These are phyloP conservation scores for Amylostereum areolatum DNA, from an alignment of 1,284 basidiomycete genomes.

Conservation along the genomic window DNA sequence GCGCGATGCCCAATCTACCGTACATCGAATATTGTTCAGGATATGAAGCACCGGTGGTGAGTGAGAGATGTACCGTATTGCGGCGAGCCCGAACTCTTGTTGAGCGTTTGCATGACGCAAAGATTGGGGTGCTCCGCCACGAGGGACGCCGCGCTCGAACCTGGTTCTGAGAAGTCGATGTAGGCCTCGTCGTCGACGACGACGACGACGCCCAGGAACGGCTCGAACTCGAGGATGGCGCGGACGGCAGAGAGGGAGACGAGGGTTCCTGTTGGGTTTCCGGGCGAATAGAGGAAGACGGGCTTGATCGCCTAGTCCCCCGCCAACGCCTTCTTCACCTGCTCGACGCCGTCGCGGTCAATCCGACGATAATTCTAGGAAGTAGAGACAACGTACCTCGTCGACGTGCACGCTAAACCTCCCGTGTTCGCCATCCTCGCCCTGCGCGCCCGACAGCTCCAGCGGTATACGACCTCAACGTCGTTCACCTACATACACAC, in stretches of 20 bases:
- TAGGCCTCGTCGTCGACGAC: conserved; percentile 99
- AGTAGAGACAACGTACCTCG: conserved; percentile 45
- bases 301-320: conserved; percentile 80
- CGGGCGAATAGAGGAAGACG: conserved; percentile 94
- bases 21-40: not conserved
- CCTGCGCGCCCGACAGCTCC: conserved; percentile 47
- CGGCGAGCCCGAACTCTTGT: conserved; percentile 94
- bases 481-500: conserved; percentile 97
- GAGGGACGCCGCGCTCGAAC: conserved; percentile 64
- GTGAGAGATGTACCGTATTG: conserved; percentile 69
- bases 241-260: conserved; percentile 72
- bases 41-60: not conserved
- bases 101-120: conserved; percentile 92
- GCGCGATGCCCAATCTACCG: conserved; percentile 78
- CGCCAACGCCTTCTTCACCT: conserved; percentile 71
- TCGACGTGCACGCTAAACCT: conserved; percentile 77
- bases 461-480: conserved; percentile 80
- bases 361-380: not conserved
- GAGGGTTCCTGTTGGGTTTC: conserved; percentile 93
- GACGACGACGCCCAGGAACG: conserved; percentile 77
- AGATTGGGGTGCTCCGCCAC: conserved; percentile 85
- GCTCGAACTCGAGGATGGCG: conserved; percentile 34
- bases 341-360: conserved; percentile 1
- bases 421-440: conserved; percentile 68
- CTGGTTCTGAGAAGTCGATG: conserved; percentile 81